Evolutionary conservation across 116 monocot genomes (phyloP), one percentile per base, ranked within the genome.

Genomic region (Trichopus zeylanicus): DNA sequence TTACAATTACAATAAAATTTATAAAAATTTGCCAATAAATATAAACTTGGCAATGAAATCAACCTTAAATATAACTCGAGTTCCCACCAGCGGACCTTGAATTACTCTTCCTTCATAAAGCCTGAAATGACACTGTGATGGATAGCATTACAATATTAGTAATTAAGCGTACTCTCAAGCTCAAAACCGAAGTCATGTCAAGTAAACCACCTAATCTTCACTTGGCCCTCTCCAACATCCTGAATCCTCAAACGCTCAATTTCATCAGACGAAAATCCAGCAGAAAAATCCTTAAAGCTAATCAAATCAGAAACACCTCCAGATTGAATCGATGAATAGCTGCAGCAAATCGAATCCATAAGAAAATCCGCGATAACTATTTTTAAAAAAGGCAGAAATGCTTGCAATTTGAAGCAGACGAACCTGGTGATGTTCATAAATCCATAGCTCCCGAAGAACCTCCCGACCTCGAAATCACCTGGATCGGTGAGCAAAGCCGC

Each of bases 341-440:
- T 93, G 84, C 52, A 48, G 29, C 25, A 23, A 55, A 51, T 60
- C 29, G 23, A 63, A 57, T 7, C 55, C 28, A 20, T 30, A 37
- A 31, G 37, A 28, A 51, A 22, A 6, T 21, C 22, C 23, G 6
- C n/a, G 1, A 49, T 1, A 49, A 49, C 7, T 4, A 49, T 49
- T 49, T 25, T 0, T 31, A 6, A 29, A 34, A 16, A 58, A 31
- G 16, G 7, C 21, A 15, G 31, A 26, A 11, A 57, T 31, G 57
- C 5, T 57, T 6, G 21, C 13, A 9, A 57, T 31, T 18, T 26
- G 32, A 33, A 19, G 25, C 26, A 16, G 6, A 23, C 15, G 22
- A 56, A 87, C 92, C 92, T 94, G 61, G 89, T 94, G 63, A 94
- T 67, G 60, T 94, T 94, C 89, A 94, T 89, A 74, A 89, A 94